These are phyloP conservation scores for Jackrogersella minutella DNA, from an alignment of 495 filamentous ascomycete genomes.

Conservation along the genomic window DNA sequence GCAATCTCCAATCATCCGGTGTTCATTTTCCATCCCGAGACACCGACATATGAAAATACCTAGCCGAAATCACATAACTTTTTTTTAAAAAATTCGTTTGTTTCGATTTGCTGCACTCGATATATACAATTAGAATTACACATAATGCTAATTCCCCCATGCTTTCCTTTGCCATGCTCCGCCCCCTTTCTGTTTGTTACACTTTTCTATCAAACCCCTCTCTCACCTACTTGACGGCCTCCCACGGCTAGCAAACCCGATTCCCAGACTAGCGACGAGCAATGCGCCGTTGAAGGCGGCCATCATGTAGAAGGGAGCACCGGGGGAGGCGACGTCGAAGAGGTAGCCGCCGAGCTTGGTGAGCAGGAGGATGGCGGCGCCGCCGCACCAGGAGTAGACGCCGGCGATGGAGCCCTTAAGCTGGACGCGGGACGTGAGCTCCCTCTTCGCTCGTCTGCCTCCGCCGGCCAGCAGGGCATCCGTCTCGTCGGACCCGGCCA, in stretches of 20 bases:
- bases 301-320: constrained; percentile 92
- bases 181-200: neutral
- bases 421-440: constrained; percentile 56
- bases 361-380: constrained; percentile 87
- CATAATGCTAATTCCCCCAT: neutral
- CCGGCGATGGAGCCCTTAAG: constrained; percentile 94
- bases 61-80: too few relatives aligned
- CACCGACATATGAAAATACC: too few relatives aligned
- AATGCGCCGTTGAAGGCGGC: constrained; percentile 82
- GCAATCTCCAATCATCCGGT: too few relatives aligned
- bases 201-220: neutral
- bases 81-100: neutral
- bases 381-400: constrained; percentile 88
- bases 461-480: constrained; percentile 41
- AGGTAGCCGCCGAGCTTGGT: constrained; percentile 91
- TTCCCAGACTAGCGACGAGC: constrained; percentile 63
- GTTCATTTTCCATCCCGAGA: neutral
- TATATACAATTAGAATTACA: neutral
- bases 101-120: neutral
- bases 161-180: neutral
- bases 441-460: constrained; percentile 16
- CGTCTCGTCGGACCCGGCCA: neutral
- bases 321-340: constrained; percentile 74
- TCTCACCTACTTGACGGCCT: neutral
- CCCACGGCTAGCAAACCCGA: constrained; percentile 42